These are phyloP conservation scores for Colletotrichum somersetense DNA, from an alignment of 2,329 filamentous ascomycete species.

Conservation along the genomic window DNA sequence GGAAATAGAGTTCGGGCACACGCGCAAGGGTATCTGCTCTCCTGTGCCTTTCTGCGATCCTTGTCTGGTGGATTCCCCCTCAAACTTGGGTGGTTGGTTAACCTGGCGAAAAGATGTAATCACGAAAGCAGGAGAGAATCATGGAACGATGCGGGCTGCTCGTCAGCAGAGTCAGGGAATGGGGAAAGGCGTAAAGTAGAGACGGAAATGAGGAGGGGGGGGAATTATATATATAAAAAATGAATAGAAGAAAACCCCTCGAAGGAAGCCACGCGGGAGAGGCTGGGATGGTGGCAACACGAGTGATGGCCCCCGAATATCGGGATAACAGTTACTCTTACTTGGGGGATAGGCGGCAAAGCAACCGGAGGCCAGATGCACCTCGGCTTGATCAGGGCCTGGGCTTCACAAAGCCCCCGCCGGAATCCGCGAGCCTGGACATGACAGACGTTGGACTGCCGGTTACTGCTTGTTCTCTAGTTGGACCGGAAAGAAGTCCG, in stretches of 20 bases:
- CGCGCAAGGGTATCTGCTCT: slow-evolving; percentile 17
- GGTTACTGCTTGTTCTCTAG: not conserved
- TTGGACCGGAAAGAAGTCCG: not conserved
- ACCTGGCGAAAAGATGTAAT: not conserved
- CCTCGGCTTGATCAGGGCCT: not conserved
- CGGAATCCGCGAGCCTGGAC: slow-evolving; percentile 9
- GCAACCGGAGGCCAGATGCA: too few relatives aligned
- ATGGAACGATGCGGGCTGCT: not conserved
- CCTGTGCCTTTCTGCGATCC: slow-evolving; percentile 24
- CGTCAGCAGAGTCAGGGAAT: not conserved
- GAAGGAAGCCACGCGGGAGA: slow-evolving; percentile 15
- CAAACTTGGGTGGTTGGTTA: not conserved
- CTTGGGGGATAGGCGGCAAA: too few relatives aligned
- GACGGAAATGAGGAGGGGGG: too few relatives aligned
- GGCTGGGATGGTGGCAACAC: not conserved
- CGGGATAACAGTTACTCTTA: not conserved
- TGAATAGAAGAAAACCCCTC: not conserved
- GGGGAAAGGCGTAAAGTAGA: not conserved
- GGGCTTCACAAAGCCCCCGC: slow-evolving; percentile 8
- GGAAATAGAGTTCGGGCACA: slow-evolving; percentile 30
- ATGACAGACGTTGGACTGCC: slow-evolving; percentile 9
- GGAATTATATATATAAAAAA: too few relatives aligned
- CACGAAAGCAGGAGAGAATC: not conserved
- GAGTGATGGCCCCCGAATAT: not conserved
- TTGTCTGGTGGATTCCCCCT: slow-evolving; percentile 5